Evolutionary conservation across 257 asterid species (phyloP), one percentile per base, ranked within the genome.

Genomic region (Lycium barbarum): DNA sequence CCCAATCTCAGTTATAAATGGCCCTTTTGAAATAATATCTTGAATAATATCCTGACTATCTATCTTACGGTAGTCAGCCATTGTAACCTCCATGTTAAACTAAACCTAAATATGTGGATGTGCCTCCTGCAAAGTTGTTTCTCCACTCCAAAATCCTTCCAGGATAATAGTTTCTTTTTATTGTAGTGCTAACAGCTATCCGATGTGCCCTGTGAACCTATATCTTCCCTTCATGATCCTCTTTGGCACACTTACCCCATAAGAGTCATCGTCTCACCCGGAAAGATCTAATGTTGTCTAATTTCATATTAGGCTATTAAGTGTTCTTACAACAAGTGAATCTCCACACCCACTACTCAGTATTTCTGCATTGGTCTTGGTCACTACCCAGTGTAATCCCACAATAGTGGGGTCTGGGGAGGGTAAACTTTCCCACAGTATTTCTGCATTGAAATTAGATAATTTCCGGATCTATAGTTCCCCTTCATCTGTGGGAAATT

Each of bases 1-100:
- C 18, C 18, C 18, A 55, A 55, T 55, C 17, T 11, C 33, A 40
- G 35, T 18, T 18, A 40, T 71, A 9, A 43, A 71, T n/a, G 35
- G 57, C 35, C 79, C 79, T 43, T 70, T 38, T 18, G 55, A 71
- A 43, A 20, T 9, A 70, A 71, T 71, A 71, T n/a, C 79, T 71
- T 18, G 55, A 38, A 18, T 70, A 33, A 40, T 71, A 35, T 43
- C 79, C 17, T 40, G 33, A 15, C 10, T 43, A 43, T 72, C 80
- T 43, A 57, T 40, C 80, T 40, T 70, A 15, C 7, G 5, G 9
- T 43, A 71, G 36, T 43, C 79, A 43, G 7, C 35, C 79, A 18
- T 43, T 43, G 18, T 71, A 71, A 71, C 57, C 79, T 43, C 79
- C 55, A 71, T 43, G 35, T n/a, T 43, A 0, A 18, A 43, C 80